Evolutionary conservation across 176 grass and related monocot genomes (phyloP), one percentile per base, ranked within the genome.

Genomic region (Oryza rufipogon): DNA sequence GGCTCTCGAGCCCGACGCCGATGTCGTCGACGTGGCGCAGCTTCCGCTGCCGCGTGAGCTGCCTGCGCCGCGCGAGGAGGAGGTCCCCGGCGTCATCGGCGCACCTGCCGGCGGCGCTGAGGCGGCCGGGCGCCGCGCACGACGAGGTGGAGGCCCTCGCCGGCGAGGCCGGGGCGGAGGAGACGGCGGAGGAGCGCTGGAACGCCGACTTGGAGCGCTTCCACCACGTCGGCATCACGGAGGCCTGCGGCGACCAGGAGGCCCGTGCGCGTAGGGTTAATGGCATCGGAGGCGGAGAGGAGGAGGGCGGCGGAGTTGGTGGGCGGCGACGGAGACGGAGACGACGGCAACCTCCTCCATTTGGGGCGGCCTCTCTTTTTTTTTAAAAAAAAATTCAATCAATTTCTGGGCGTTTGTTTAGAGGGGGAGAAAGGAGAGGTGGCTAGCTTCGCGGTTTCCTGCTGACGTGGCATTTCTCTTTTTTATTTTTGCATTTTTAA

Each of bases 1-100:
- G 83, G 32, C 65, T 84, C 52, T 34, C 45, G 34, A 86, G 70
- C 69, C 25, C 76, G 54, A 85, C 75, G 26, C 89, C 83, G 68
- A 86, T 70, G 73, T 66, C 66, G 48, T 52, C 86, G 30, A 93
- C 76, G 46, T 93, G 93, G 74, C 74, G 91, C 77, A 98, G 87
- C 74, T 98, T 98, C 64, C 81, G 80, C 80, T 94, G 93, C 5
- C 91, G 87, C 61, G 87, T 95, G 85, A 98, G 87, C 70, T 83
- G 41, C 2, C 88, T 66, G 34, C 74, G 84, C 49, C 82, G 90
- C 47, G 67, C 78, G 56, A 79, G 22, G 48, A 79, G 22, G 48
- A 69, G 1, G 47, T 77, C 52, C 28, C 42, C 11, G 17, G 41
- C 39, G 20, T 70, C 56, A 20, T 20, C 17, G 64, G 17, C 51